Evolutionary conservation across 2,329 filamentous ascomycete genomes (phyloP), one percentile per base, ranked within the genome.

Genomic region (Aspergillus pseudotamarii): DNA sequence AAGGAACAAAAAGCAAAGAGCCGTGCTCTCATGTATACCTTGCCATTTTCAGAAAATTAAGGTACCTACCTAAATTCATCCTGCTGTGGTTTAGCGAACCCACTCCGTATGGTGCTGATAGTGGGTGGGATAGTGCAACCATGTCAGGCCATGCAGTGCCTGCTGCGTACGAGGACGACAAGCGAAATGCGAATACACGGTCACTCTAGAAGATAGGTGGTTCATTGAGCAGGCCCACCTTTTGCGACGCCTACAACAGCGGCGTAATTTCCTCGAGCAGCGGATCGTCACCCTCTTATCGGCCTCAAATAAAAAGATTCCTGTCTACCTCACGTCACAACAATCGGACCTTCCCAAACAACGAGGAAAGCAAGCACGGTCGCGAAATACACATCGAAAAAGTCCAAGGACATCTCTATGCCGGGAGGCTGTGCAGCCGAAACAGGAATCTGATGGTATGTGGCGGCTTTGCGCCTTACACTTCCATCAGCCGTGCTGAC

Each of bases 31-130:
- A 14, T 55, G 51, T 36, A 55, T 55, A 6, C 51, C 51, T 12
- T 55, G 51, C 34, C 51, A 55, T 36, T 55, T 55, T 26, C 51
- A 55, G 14, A 55, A 55, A 38, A 55, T 55, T 34, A 55, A 55
- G 32, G 51, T 55, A 55, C 21, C n/a, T 34, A 26, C 4, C 26
- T 19, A n/a, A n/a, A 23, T 38, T 55, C 19, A 11, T 19, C 11
- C 32, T 9, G 9, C 32, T 1, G 10, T 36, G 28, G 50, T 4
- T 55, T 19, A 9, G 8, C 48, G 34, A 14, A 36, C 28, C 30
- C 21, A 34, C 9, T 53, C 34, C 14, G n/a, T n/a, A 12, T 16
- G 32, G n/a, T 55, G n/a, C 51, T 55, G 21, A 55, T 55, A 26
- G 21, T 23, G 32, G 32, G 16, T 26, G 51, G 32, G 10, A 38